A percentile compares a stretch with the other conserved stretches of the same genome.
These are phyloP conservation scores for Ceratocystis cubensis DNA, from an alignment of 2,329 filamentous ascomycete genomes.

Conservation along the genomic window DNA sequence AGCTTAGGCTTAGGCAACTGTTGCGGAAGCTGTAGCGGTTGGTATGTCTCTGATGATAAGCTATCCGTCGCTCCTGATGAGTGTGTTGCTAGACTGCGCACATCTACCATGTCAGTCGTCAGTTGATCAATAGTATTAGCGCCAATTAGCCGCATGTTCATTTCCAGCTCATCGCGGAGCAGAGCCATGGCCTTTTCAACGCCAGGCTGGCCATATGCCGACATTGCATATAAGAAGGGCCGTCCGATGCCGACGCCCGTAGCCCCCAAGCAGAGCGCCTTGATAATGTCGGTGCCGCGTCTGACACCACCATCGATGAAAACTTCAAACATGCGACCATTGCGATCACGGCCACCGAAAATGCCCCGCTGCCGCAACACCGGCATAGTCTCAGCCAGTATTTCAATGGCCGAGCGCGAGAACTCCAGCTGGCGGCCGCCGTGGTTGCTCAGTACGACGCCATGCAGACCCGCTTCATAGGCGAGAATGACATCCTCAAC, in stretches of 20 bases:
- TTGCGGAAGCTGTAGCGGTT: slow-evolving; percentile 39
- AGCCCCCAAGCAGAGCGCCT: slow-evolving; percentile 85
- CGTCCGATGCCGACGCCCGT: slow-evolving; percentile 86
- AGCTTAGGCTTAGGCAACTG: slow-evolving; percentile 41
- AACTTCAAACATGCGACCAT: slow-evolving; percentile 50
- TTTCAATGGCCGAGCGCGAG: slow-evolving; percentile 75
- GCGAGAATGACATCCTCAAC: slow-evolving; percentile 89
- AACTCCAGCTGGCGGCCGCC: slow-evolving; percentile 91
- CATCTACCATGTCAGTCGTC: slow-evolving; percentile 69
- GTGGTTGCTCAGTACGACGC: slow-evolving; percentile 90
- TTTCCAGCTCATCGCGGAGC: slow-evolving; percentile 92
- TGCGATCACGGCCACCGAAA: slow-evolving; percentile 40
- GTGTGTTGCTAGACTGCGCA: slow-evolving; percentile 50
- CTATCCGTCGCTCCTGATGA: slow-evolving; percentile 38
- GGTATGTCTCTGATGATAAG: slow-evolving; percentile 39
- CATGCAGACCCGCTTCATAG: slow-evolving; percentile 69
- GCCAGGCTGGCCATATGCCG: slow-evolving; percentile 72
- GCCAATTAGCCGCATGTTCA: slow-evolving; percentile 95
- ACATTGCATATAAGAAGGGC: slow-evolving; percentile 95
- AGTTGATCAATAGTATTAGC: slow-evolving; percentile 62
- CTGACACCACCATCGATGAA: slow-evolving; percentile 86
- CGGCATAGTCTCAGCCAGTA: slow-evolving; percentile 88
- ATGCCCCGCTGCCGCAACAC: slow-evolving; percentile 61
- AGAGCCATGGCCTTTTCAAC: slow-evolving; percentile 88
- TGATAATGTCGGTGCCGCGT: slow-evolving; percentile 85